Evolutionary conservation across 106 monocot genomes (phyloP), one percentile per base, ranked within the genome.

Genomic region (Phalaenopsis aphrodite): DNA sequence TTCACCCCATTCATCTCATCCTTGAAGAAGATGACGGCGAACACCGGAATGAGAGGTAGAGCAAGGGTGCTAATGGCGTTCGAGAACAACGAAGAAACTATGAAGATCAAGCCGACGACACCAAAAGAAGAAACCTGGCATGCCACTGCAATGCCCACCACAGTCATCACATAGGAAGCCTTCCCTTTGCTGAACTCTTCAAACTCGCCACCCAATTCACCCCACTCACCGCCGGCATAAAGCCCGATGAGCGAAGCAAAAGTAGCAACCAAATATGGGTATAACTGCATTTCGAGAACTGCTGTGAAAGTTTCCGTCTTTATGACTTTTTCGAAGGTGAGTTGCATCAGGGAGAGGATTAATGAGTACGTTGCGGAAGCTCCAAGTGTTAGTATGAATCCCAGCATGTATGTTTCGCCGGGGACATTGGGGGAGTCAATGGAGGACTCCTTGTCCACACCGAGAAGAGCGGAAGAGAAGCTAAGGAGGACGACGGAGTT

Each of bases 401-500:
- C 84, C 1, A 82, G 48, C 6, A 76, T 11, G n/a, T 77, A 80
- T 65, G 73, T 84, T 1, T 36, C 77, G 45, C 65, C 15, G 8
- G 84, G 30, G 5, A 57, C 23, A 16, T 19, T 18, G 16, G 38
- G 23, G 64, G 67, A 30, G 39, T 48, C 56, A 6, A 58, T 55
- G 45, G 61, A 19, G 49, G 73, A 81, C 9, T 41, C 41, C 10
- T 64, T 10, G 21, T 71, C 39, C 8, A 84, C 72, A 2, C 84
- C 90, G 9, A 90, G 75, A n/a, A 90, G 85, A 12, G 90, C 72
- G 1, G 90, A 85, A 1, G 90, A 90, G 69, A 91, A 76, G 72
- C 88, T 91, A 49, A 91, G 82, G 52, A 91, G 82, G 30, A 91
- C 78, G 23, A 91, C 82, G 12, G 91, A 88, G 77, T 91, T 91